Evolutionary conservation across 768 basidiomycete species (phyloP).

Genomic region (Crucibulum laeve): DNA sequence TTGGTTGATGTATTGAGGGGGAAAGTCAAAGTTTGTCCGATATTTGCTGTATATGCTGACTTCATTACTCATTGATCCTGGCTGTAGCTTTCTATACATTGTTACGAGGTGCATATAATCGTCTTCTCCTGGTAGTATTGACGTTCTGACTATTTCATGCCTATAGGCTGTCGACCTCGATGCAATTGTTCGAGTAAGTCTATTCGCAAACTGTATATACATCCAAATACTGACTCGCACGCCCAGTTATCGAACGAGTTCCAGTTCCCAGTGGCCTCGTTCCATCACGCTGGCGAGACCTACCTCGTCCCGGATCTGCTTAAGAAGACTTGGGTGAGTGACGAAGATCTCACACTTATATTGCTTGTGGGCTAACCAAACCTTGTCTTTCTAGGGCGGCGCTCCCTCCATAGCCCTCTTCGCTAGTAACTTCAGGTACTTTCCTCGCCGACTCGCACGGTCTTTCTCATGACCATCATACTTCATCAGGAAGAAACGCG

Average conservation of each 20-base stretch:
- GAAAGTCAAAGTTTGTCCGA: constrained; percentile 54
- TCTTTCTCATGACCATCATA: background rate
- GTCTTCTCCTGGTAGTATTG: background rate
- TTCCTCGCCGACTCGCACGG: background rate
- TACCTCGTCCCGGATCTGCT: constrained; percentile 77
- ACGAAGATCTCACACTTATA: background rate
- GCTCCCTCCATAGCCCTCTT: constrained; percentile 73
- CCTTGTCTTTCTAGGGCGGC: constrained; percentile 25
- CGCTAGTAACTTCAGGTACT: constrained; percentile 51
- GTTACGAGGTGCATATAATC: constrained; percentile 28
- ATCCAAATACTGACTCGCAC: background rate
- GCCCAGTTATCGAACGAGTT: constrained; percentile 73
- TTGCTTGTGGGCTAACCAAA: background rate
- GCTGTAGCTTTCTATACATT: constrained; percentile 33
- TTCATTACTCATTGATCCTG: background rate
- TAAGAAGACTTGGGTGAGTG: constrained; percentile 61
- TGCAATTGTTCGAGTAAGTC: constrained; percentile 50
- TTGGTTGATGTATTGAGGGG: constrained; percentile 71
- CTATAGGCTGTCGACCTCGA: constrained; percentile 64
- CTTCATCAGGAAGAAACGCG: constrained; percentile 34
- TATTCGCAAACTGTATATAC: background rate
- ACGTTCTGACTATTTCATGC: background rate
- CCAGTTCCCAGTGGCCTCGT: constrained; percentile 67
- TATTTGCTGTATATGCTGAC: background rate
- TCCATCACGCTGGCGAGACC: constrained; percentile 78